Evolutionary conservation across 225 moss, liverwort and hornwort genomes (phyloP).

Genomic region (Pleurozium schreberi): DNA sequence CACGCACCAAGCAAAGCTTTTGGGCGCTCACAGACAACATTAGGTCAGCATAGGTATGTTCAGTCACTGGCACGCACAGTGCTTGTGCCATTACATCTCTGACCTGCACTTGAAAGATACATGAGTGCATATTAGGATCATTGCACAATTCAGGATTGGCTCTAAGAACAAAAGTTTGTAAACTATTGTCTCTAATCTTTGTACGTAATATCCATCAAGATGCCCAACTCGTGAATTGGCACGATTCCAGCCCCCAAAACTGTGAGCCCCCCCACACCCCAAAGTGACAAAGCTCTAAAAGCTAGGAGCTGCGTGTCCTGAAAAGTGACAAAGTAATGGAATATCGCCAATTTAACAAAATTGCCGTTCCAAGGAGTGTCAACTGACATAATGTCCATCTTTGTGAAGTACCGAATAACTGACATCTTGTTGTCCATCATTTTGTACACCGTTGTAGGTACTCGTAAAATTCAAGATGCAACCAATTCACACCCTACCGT

Average conservation of each 20-base stretch:
- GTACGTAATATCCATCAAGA: not conserved
- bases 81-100: slow-evolving; percentile 65
- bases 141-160: not conserved
- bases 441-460: not conserved
- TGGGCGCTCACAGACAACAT: slow-evolving; percentile 70
- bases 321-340: too few relatives aligned
- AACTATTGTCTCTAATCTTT: not conserved
- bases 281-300: too few relatives aligned
- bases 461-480: not conserved
- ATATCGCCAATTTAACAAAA: too few relatives aligned
- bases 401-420: not conserved
- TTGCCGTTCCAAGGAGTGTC: not conserved
- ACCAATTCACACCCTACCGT: not conserved
- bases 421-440: not conserved
- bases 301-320: too few relatives aligned
- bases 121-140: not conserved
- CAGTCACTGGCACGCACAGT: slow-evolving; percentile 81
- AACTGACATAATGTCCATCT: not conserved
- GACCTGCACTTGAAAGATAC: slow-evolving; percentile 32
- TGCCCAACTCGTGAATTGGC: too few relatives aligned
- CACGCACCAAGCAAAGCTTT: slow-evolving; percentile 53
- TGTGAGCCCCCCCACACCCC: too few relatives aligned
- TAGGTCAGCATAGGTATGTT: slow-evolving; percentile 77
- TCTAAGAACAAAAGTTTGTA: not conserved
- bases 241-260: too few relatives aligned